These are phyloP conservation scores for Hanseniaspora hatyaiensis DNA, from an alignment of 805 yeast genomes.

Conservation along the genomic window DNA sequence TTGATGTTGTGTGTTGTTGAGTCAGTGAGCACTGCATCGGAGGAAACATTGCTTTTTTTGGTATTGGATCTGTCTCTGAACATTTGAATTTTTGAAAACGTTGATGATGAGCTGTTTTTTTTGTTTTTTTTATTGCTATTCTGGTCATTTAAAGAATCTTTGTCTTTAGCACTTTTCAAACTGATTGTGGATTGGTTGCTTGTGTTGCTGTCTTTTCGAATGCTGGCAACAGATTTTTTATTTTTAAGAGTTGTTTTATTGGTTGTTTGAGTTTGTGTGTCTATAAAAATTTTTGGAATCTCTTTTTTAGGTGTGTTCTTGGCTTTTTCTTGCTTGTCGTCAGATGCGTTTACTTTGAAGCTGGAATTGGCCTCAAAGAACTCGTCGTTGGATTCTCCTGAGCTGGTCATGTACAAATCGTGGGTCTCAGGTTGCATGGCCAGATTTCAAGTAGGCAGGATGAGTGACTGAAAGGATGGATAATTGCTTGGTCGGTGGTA, in stretches of 20 bases:
- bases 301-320: background rate
- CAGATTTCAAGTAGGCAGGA: constrained; percentile 18
- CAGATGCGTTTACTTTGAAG: background rate
- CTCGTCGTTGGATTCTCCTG: constrained; percentile 14
- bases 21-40: constrained; percentile 8
- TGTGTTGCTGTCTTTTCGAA: constrained; percentile 9
- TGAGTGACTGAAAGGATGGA: too few relatives aligned
- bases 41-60: constrained; percentile 13
- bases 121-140: background rate
- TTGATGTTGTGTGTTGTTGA: background rate
- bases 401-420: constrained; percentile 19
- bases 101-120: constrained; percentile 4
- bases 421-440: constrained; percentile 22
- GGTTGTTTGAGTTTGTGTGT: background rate
- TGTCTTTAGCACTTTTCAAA: background rate
- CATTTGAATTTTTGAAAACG: constrained; percentile 13
- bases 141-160: background rate
- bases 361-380: constrained; percentile 16
- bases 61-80: constrained; percentile 15
- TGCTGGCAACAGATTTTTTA: background rate
- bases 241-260: background rate
- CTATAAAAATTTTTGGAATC: background rate
- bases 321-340: background rate
- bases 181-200: constrained; percentile 13
- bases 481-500: too few relatives aligned